A percentile compares a stretch with the other conserved stretches of the same genome.
Evolutionary conservation across 345 rosid genomes (phyloP).

Genomic region (Firmiana major): DNA sequence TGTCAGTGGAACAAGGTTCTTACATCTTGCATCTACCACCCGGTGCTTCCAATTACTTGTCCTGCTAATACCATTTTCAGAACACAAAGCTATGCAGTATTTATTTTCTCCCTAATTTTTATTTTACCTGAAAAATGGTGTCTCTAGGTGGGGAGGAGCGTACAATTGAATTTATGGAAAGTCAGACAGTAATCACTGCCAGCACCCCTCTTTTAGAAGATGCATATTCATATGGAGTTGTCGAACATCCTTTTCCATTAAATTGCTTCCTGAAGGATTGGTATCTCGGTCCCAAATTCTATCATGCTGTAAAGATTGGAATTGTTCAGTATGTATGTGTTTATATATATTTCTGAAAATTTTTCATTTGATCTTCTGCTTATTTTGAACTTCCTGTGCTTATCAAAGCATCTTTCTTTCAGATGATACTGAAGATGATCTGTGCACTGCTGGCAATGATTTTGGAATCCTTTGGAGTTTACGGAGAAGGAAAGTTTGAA

Average conservation of each 20-base stretch:
- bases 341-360: conserved; percentile 12
- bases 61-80: conserved; percentile 6
- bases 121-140: conserved; percentile 13
- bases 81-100: neutral
- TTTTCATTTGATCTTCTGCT: neutral
- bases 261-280: conserved; percentile 70
- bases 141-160: conserved; percentile 83
- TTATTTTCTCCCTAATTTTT: neutral
- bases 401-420: conserved; percentile 20
- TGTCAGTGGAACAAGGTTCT: neutral
- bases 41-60: neutral
- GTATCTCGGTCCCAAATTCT: conserved; percentile 89
- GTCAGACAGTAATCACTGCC: conserved; percentile 57
- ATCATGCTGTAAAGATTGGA: conserved; percentile 93
- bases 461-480: conserved; percentile 87
- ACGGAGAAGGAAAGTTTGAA: conserved; percentile 95
- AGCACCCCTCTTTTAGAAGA: conserved; percentile 87
- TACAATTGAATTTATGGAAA: conserved; percentile 93
- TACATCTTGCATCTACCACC: neutral
- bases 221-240: conserved; percentile 74
- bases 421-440: conserved; percentile 95
- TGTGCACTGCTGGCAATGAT: conserved; percentile 94
- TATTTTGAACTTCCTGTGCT: conserved; percentile 15
- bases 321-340: conserved; percentile 92
- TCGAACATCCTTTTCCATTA: conserved; percentile 93